Conservation (phyloP, 129 eudicot genomes). For the Centaurea solstitialis region DNA sequence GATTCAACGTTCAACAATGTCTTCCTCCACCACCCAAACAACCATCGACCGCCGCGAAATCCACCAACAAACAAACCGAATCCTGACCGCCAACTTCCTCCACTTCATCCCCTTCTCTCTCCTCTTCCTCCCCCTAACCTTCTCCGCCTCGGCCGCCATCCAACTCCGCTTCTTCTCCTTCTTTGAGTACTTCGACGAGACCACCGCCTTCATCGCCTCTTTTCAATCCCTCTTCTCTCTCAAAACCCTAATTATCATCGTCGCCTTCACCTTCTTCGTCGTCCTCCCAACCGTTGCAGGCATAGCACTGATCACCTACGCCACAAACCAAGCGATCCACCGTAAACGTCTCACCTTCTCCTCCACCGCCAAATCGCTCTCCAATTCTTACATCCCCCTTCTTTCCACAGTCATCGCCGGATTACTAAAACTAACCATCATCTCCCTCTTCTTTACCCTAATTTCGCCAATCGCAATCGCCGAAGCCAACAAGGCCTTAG, state of each 20-base stretch:
- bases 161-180: neutral
- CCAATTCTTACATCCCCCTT: slow-evolving; percentile 36
- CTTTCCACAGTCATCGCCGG: slow-evolving; percentile 31
- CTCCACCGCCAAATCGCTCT: slow-evolving; percentile 42
- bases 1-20: slow-evolving; percentile 8
- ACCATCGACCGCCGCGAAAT: slow-evolving; percentile 31
- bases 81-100: slow-evolving; percentile 47
- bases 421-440: neutral
- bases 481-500: slow-evolving; percentile 8
- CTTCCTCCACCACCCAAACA: slow-evolving; percentile 12
- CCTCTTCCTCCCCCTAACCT: slow-evolving; percentile 62
- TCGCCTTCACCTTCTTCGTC: neutral
- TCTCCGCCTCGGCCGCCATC: slow-evolving; percentile 37
- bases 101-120: slow-evolving; percentile 64
- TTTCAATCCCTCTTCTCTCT: neutral
- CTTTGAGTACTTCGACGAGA: slow-evolving; percentile 25
- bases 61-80: slow-evolving; percentile 39
- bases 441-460: neutral
- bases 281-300: slow-evolving; percentile 13
- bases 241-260: slow-evolving; percentile 3
- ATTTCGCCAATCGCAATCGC: neutral
- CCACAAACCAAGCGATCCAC: slow-evolving; percentile 14
- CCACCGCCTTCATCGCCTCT: slow-evolving; percentile 12
- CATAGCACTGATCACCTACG: slow-evolving; percentile 16
- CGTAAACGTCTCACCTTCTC: slow-evolving; percentile 36